A percentile compares a stretch with the other conserved stretches of the same genome.
Evolutionary conservation across 2,329 filamentous ascomycete species (phyloP).

Genomic region (Dichotomopilus funicola): DNA sequence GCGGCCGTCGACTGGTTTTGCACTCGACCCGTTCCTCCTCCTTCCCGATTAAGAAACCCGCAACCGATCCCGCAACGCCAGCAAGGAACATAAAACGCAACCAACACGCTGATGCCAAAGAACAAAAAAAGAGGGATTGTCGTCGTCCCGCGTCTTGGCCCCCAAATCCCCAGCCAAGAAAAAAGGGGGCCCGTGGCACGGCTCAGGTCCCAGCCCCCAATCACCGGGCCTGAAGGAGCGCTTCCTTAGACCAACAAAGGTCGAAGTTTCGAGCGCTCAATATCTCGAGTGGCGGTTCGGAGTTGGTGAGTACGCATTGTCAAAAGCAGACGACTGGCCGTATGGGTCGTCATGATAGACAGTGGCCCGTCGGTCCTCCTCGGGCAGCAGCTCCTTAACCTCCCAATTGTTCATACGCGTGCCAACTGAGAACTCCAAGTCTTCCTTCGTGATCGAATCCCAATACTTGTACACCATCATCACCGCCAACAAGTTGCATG

Average conservation of each 20-base stretch:
- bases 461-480: conserved; percentile 99
- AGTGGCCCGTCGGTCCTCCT: conserved; percentile 70
- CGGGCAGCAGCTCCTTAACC: conserved; percentile 81
- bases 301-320: conserved; percentile 44
- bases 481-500: conserved; percentile 86
- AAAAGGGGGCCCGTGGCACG: not conserved
- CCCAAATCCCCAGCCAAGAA: conserved; percentile 5
- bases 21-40: too few species aligned
- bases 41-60: too few species aligned
- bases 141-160: conserved; percentile 1
- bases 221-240: not conserved
- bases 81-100: conserved; percentile 1
- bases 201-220: not conserved
- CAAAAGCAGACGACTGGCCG: conserved; percentile 48
- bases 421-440: conserved; percentile 95
- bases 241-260: not conserved
- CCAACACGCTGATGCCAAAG: conserved; percentile 22
- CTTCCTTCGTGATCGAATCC: conserved; percentile 98
- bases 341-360: conserved; percentile 65
- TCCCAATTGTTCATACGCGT: conserved; percentile 97
- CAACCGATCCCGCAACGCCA: not conserved
- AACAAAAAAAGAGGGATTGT: conserved; percentile 7
- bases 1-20: too few species aligned
- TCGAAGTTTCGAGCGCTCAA: conserved; percentile 21
- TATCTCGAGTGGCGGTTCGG: conserved; percentile 43